Evolutionary conservation across 345 rosid species (phyloP), one percentile per base, ranked within the genome.

Genomic region (Heritiera fomes): DNA sequence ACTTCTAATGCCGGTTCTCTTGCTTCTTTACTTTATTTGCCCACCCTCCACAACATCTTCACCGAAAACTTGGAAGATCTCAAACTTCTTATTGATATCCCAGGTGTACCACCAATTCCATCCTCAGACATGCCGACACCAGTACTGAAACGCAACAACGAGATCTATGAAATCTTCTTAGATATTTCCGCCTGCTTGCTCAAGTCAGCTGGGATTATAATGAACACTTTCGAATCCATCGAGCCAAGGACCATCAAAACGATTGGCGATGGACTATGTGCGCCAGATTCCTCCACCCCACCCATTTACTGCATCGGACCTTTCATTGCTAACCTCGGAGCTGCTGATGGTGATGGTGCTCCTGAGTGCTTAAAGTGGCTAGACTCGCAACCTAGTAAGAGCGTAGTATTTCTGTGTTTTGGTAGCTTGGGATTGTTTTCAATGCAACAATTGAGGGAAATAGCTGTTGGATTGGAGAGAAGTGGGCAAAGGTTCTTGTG

Each of bases 391-490:
- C 90, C 89, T 6, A 80, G 80, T 15, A 68, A 64, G 52, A 83
- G 87, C 58, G 88, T 90, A 1, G 88, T 90, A 52, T 90, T 86
- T 68, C 71, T 92, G 0, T 88, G 91, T 77, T 91, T 90, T 53
- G 92, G 94, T n/a, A 91, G 92, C 79, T 69, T 83, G 69, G 93
- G 93, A 12, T 80, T 76, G 78, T 91, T 89, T 77, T 81, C 89
- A 0, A 10, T 1, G 40, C 59, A 62, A 23, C 93, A 88, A 66
- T 40, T 88, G 49, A 79, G 23, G 77, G 89, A 86, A 67, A 87
- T 86, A 12, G 91, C 89, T 7, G 40, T 46, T 11, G 90, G 84
- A 6, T 69, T 90, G 41, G 89, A 88, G 75, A 75, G 49, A 59
- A 87, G 90, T 47, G 84, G 78, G 0, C 75, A 71, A 1, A 74